Evolutionary conservation across 2,329 filamentous ascomycete species (phyloP).

Genomic region (Balansia obtecta): DNA sequence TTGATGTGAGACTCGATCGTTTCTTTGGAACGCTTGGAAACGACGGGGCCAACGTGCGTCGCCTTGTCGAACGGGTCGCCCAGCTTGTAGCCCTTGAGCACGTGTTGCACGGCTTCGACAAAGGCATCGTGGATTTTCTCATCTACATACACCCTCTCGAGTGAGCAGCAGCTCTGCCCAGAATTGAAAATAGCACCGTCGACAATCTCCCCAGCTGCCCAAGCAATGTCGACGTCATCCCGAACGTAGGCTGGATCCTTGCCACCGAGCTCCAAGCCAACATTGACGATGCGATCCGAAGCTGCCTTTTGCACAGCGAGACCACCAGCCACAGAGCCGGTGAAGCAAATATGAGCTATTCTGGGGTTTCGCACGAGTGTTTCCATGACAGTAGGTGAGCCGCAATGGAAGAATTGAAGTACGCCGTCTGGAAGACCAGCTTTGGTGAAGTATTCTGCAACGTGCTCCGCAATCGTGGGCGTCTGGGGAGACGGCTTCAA

Average conservation of each 20-base stretch:
- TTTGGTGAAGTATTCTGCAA: conserved; percentile 61
- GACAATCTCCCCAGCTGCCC: conserved; percentile 89
- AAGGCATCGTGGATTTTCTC: conserved; percentile 76
- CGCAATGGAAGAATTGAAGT: conserved; percentile 85
- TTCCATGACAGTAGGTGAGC: conserved; percentile 65
- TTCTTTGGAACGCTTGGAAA: conserved; percentile 68
- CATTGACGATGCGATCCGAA: conserved; percentile 69
- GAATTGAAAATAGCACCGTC: conserved; percentile 97
- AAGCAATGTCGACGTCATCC: conserved; percentile 72
- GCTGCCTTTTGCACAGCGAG: conserved; percentile 77
- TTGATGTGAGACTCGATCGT: conserved; percentile 67
- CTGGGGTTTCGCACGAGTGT: conserved; percentile 64
- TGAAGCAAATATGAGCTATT: conserved; percentile 80
- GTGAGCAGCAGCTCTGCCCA: conserved; percentile 91
- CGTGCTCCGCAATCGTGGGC: conserved; percentile 78
- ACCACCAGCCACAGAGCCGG: conserved; percentile 80
- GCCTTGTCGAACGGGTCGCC: conserved; percentile 73
- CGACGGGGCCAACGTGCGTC: conserved; percentile 79
- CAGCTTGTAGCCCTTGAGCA: conserved; percentile 69
- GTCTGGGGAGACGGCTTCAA: conserved; percentile 93
- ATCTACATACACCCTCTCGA: conserved; percentile 87
- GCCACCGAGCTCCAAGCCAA: conserved; percentile 84
- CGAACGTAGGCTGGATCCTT: conserved; percentile 91
- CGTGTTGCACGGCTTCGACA: conserved; percentile 63
- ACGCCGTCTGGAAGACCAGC: conserved; percentile 76